Base-by-base conservation (phyloP, 768 basidiomycete genomes). In the Boletus subparvulus region DNA sequence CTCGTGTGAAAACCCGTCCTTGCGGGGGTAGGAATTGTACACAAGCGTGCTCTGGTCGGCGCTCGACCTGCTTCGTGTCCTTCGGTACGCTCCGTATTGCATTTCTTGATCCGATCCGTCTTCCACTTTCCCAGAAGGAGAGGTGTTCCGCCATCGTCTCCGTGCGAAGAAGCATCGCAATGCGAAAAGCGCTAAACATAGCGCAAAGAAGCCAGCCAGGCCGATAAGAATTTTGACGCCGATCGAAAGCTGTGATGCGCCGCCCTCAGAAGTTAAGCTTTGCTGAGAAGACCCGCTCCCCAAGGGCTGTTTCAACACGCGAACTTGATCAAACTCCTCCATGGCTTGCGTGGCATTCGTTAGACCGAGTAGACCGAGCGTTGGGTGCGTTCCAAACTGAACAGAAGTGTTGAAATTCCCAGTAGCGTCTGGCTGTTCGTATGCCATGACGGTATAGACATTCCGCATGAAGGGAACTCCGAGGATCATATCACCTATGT, bases 401-500 rank as follows among this genome's bases (percentile, higher is more conserved):
- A 64, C 61, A 35, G 56, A 56, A 6, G 50, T 52, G 30, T 77
- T 72, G 67, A 87, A 83, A 4, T 63, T 61, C 14, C 86, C 86
- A 24, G 77, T 63, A 0, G 69, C 41, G 46, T 73, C 64, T 3
- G 85, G 85, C 1, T 64, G 56, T 45, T 80, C 75, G 66, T 86
- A 90, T 1, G 85, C 85, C 80, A 91, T 81, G 59, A 93, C 88
- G 13, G 83, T 86, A 66, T 93, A 92, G 4, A 83, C 79, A 63
- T 85, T 91, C 12, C 88, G 79, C 63, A 92, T 73, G 67, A 92
- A 92, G 0, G 90, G 84, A 0, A 90, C 86, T 40, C 89, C 90
- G 39, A 92, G 83, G 55, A 92, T 77, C 73, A 92, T 85, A 68
- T 92, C 90, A 1, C 81, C 84, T 17, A 83, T 72, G 14, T 58